A percentile compares a stretch with the other conserved stretches of the same genome.
Conservation (phyloP, 345 rosid species). For the Litchi chinensis region DNA sequence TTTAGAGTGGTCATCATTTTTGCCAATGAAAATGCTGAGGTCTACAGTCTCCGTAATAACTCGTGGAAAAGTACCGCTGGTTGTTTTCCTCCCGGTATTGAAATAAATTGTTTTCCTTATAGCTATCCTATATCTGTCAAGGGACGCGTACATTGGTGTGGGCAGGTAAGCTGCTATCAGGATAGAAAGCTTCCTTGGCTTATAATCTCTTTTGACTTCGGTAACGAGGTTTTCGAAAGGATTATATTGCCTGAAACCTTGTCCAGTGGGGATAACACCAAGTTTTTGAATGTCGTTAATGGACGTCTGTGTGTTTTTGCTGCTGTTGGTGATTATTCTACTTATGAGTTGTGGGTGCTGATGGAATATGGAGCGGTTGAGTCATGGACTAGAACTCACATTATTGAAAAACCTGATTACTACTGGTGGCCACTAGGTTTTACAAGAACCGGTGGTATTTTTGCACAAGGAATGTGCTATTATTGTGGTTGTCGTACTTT, state of each 20-base stretch:
- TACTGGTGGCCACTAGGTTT: slow-evolving; percentile 16
- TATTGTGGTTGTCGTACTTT: not conserved
- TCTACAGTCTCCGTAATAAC: slow-evolving; percentile 8
- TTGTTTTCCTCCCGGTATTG: slow-evolving; percentile 12
- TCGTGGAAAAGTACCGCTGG: slow-evolving; percentile 1
- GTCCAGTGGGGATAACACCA: slow-evolving; percentile 4
- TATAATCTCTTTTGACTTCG: slow-evolving; percentile 12
- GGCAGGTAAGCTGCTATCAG: slow-evolving; percentile 13
- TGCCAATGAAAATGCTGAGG: slow-evolving; percentile 17
- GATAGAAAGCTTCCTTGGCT: slow-evolving; percentile 18
- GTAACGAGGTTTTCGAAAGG: not conserved
- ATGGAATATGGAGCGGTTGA: slow-evolving; percentile 8
- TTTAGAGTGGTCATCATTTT: slow-evolving; percentile 16
- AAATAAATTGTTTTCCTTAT: slow-evolving; percentile 1
- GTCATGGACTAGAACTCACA: slow-evolving; percentile 12
- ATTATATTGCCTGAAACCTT: slow-evolving; percentile 2
- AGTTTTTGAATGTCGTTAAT: slow-evolving; percentile 13
- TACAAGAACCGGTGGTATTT: slow-evolving; percentile 8
- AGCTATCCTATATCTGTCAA: not conserved
- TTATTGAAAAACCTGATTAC: slow-evolving; percentile 12
- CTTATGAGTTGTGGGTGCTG: slow-evolving; percentile 21
- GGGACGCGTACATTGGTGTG: slow-evolving; percentile 17
- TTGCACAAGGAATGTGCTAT: slow-evolving; percentile 8
- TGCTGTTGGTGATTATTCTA: not conserved
- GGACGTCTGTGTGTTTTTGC: slow-evolving; percentile 21